Evolutionary conservation across 495 filamentous ascomycete species (phyloP).

Genomic region (Aspergillus affinis): DNA sequence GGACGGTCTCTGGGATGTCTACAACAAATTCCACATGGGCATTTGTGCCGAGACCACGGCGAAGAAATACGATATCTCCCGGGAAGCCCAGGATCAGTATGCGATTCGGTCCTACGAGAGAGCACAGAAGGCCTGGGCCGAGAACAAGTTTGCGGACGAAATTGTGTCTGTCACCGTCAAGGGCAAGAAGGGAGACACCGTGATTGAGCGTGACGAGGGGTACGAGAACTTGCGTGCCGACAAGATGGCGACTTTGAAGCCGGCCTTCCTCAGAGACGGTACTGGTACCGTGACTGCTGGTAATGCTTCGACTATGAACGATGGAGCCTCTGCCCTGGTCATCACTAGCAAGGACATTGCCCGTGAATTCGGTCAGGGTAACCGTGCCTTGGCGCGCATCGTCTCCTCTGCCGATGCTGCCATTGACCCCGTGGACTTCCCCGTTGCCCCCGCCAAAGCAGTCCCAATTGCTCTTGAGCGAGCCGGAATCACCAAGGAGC

Average conservation of each 20-base stretch:
- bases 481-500: conserved; percentile 83
- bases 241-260: conserved; percentile 82
- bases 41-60: conserved; percentile 95
- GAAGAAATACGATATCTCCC: conserved; percentile 76
- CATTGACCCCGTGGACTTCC: conserved; percentile 92
- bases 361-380: conserved; percentile 67
- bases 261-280: conserved; percentile 81
- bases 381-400: conserved; percentile 79
- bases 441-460: conserved; percentile 86
- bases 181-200: conserved; percentile 75
- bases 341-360: conserved; percentile 75
- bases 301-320: conserved; percentile 89
- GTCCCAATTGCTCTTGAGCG: conserved; percentile 87
- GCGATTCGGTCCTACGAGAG: conserved; percentile 85
- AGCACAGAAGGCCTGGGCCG: conserved; percentile 86
- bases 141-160: conserved; percentile 77
- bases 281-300: conserved; percentile 92
- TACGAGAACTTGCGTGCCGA: conserved; percentile 81
- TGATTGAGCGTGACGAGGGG: conserved; percentile 82
- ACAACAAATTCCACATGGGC: conserved; percentile 96
- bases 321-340: conserved; percentile 91
- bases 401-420: conserved; percentile 87
- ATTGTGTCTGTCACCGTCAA: conserved; percentile 83
- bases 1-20: conserved; percentile 95
- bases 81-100: conserved; percentile 86